Conservation (phyloP, 2,329 filamentous ascomycete species). For the Calonectria fujianensis region DNA sequence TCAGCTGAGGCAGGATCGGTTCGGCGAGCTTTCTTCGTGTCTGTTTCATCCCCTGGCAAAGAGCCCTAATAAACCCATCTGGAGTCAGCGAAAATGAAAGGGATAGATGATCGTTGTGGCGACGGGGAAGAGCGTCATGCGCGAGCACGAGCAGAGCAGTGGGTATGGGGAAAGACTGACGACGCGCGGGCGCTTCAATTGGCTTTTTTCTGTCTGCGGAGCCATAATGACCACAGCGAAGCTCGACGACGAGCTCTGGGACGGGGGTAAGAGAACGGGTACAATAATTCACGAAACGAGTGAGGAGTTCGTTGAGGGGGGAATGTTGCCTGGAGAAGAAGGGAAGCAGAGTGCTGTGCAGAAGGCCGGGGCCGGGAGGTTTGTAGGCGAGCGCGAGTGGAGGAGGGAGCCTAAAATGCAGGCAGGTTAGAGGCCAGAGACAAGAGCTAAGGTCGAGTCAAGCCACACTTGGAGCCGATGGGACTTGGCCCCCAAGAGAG, state of each 20-base stretch:
- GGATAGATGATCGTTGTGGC: conserved; percentile 40
- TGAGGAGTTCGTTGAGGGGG: conserved; percentile 28
- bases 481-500: conserved; percentile 31
- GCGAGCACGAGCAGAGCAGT: conserved; percentile 1
- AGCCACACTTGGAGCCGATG: conserved; percentile 33
- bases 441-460: conserved; percentile 32
- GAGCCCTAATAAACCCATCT: conserved; percentile 72
- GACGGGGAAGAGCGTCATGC: conserved; percentile 28
- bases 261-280: conserved; percentile 41
- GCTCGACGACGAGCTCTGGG: conserved; percentile 45
- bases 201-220: conserved; percentile 83
- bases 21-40: conserved; percentile 89
- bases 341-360: conserved; percentile 44
- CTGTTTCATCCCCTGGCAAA: conserved; percentile 76
- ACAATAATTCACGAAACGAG: conserved; percentile 36
- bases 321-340: conserved; percentile 51
- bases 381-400: conserved; percentile 48
- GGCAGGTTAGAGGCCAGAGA: conserved; percentile 29
- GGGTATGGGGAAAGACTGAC: conserved; percentile 70
- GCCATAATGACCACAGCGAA: conserved; percentile 67
- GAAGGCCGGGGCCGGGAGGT: conserved; percentile 46
- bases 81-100: conserved; percentile 49
- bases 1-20: conserved; percentile 81
- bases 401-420: conserved; percentile 50
- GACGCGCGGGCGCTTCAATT: conserved; percentile 88